phyloP scores from a whole-genome alignment of 2,329 filamentous ascomycete species.

The Trichophaea hybrida region DNA sequence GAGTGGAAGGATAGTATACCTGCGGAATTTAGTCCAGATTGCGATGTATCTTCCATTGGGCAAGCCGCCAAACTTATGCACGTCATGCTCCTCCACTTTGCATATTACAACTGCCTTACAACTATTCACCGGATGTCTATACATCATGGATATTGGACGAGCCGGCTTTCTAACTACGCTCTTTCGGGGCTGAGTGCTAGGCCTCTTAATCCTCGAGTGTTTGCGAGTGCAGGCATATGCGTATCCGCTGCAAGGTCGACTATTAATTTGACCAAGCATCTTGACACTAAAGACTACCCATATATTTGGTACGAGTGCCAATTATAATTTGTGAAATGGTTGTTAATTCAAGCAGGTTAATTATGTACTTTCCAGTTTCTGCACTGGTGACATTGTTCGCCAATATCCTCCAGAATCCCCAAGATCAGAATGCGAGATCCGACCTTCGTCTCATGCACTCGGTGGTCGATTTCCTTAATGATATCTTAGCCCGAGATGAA shows the following conservation, averaged over 20 bases:
- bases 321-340: slow-evolving; percentile 1
- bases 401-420: slow-evolving; percentile 88
- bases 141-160: slow-evolving; percentile 97
- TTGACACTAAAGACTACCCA: slow-evolving; percentile 84
- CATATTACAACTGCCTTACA: slow-evolving; percentile 94
- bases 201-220: slow-evolving; percentile 83
- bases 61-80: slow-evolving; percentile 66
- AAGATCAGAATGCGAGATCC: slow-evolving; percentile 72
- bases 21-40: slow-evolving; percentile 88
- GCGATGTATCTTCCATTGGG: slow-evolving; percentile 80
- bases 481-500: slow-evolving; percentile 75
- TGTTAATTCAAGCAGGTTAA: slow-evolving; percentile 43
- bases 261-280: slow-evolving; percentile 87
- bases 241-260: slow-evolving; percentile 85
- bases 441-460: slow-evolving; percentile 84
- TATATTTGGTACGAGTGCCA: slow-evolving; percentile 65
- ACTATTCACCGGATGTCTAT: slow-evolving; percentile 98
- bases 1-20: slow-evolving; percentile 95
- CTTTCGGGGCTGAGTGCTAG: slow-evolving; percentile 85
- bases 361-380: slow-evolving; percentile 92
- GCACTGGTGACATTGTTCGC: slow-evolving; percentile 89
- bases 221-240: slow-evolving; percentile 82
- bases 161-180: slow-evolving; percentile 81
- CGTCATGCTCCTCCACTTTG: slow-evolving; percentile 85
- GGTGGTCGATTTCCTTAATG: slow-evolving; percentile 82